Percentiles rank a stretch among this genome's conserved stretches.
Conservation (phyloP, 306 rosid species). For the Cotoneaster glaucophyllus region DNA sequence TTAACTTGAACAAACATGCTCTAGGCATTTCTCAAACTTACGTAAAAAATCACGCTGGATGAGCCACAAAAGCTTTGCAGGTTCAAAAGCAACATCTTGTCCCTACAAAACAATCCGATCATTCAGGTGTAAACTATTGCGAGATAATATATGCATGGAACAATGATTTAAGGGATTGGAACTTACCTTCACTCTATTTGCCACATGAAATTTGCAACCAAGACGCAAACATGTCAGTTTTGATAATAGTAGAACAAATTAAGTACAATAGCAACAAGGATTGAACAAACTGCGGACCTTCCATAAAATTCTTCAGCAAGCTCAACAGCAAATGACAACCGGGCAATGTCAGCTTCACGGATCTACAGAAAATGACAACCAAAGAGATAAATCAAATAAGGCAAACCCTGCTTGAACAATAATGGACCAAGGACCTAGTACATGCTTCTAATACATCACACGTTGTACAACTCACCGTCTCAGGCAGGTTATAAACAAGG, state of each 20-base stretch:
- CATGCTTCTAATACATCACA: neutral
- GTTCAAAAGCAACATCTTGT: slow-evolving; percentile 95
- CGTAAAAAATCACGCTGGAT: slow-evolving; percentile 98
- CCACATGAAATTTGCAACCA: slow-evolving; percentile 28
- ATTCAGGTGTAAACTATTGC: slow-evolving; percentile 14
- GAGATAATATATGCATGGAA: neutral
- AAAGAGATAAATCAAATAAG: neutral
- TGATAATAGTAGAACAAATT: neutral
- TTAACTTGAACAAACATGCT: neutral
- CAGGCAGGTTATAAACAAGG: slow-evolving; percentile 87
- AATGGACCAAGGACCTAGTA: neutral
- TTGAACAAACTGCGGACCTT: slow-evolving; percentile 49
- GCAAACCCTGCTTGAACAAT: neutral
- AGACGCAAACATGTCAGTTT: slow-evolving; percentile 34
- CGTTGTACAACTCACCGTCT: slow-evolving; percentile 57
- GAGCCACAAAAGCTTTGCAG: slow-evolving; percentile 97
- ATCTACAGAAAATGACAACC: slow-evolving; percentile 48
- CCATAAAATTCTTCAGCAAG: slow-evolving; percentile 99
- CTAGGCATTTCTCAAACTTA: slow-evolving; percentile 34
- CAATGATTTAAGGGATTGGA: slow-evolving; percentile 12
- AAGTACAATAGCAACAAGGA: neutral
- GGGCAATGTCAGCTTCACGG: slow-evolving; percentile 95
- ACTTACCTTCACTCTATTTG: slow-evolving; percentile 86
- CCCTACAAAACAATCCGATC: slow-evolving; percentile 50
- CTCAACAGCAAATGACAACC: slow-evolving; percentile 96